phyloP scores from a whole-genome alignment of 306 rosid species.

The Ziziphus jujuba region DNA sequence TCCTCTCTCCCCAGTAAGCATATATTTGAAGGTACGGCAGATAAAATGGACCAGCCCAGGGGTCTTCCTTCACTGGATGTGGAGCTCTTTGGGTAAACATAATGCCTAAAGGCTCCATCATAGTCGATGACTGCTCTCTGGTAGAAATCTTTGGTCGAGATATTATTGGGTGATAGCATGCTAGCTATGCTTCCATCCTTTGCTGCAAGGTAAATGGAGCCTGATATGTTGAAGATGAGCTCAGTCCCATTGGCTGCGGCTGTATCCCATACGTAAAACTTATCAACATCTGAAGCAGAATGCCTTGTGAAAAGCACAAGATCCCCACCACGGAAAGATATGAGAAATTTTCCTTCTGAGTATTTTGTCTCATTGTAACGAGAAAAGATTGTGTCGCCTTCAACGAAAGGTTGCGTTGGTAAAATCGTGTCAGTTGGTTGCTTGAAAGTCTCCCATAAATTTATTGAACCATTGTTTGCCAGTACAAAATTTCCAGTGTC shows the following conservation, averaged over 20 bases:
- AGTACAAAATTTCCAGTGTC: conserved; percentile 62
- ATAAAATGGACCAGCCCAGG: not conserved
- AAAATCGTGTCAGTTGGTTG: conserved; percentile 61
- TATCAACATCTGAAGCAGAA: too few relatives aligned
- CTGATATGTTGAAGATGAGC: conserved; percentile 38
- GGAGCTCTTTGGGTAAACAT: conserved; percentile 14
- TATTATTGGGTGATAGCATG: not conserved
- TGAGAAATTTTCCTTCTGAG: conserved; percentile 54
- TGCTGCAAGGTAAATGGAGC: conserved; percentile 26
- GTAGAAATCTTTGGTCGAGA: conserved; percentile 7
- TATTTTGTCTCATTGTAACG: conserved; percentile 32
- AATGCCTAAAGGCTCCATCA: conserved; percentile 54
- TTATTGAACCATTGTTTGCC: not conserved
- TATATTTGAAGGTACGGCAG: not conserved
- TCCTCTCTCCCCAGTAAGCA: not conserved
- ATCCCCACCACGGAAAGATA: conserved; percentile 15
- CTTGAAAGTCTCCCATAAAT: conserved; percentile 55
- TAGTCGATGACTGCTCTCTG: conserved; percentile 55
- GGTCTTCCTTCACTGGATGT: too few relatives aligned
- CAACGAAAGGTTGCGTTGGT: conserved; percentile 38
- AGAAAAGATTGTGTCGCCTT: conserved; percentile 4
- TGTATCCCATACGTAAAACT: too few relatives aligned
- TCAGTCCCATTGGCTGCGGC: not conserved
- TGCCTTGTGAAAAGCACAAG: conserved; percentile 30
- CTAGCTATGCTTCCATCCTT: not conserved